phyloP scores from a whole-genome alignment of 2,329 filamentous ascomycete genomes.

The Aureobasidium musti region DNA sequence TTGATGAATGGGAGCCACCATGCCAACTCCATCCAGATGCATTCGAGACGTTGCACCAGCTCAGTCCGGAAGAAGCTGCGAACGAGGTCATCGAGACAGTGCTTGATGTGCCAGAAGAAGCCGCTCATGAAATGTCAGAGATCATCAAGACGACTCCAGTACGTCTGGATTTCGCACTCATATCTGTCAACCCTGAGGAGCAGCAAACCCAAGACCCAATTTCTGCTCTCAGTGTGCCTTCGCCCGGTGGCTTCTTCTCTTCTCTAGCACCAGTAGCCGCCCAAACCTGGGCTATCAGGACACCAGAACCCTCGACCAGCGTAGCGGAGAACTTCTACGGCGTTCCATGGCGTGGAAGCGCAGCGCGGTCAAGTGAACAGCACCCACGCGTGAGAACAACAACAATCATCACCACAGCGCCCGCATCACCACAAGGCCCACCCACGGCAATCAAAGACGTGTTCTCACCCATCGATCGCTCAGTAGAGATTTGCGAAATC shows the following conservation, averaged over 20 bases:
- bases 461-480: slow-evolving; percentile 42
- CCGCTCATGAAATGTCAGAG: slow-evolving; percentile 59
- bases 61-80: slow-evolving; percentile 55
- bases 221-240: slow-evolving; percentile 83
- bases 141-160: slow-evolving; percentile 49
- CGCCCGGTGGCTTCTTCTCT: slow-evolving; percentile 88
- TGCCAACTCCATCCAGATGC: slow-evolving; percentile 72
- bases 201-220: slow-evolving; percentile 62
- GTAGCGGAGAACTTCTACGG: slow-evolving; percentile 93
- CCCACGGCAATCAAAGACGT: slow-evolving; percentile 63
- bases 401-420: slow-evolving; percentile 63
- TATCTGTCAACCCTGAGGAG: slow-evolving; percentile 31
- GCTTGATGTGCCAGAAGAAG: slow-evolving; percentile 53
- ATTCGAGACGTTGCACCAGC: slow-evolving; percentile 75
- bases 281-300: slow-evolving; percentile 73
- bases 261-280: slow-evolving; percentile 74
- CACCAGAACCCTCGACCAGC: slow-evolving; percentile 72
- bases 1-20: slow-evolving; percentile 63
- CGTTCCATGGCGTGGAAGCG: slow-evolving; percentile 63
- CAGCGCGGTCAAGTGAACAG: slow-evolving; percentile 44
- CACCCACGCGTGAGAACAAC: slow-evolving; percentile 54
- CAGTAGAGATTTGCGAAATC: slow-evolving; percentile 48
- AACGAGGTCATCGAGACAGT: slow-evolving; percentile 40
- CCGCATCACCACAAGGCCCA: slow-evolving; percentile 55
- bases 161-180: slow-evolving; percentile 22